phyloP scores from a whole-genome alignment of 331 rosid genomes.

The Quercus tomentella region DNA sequence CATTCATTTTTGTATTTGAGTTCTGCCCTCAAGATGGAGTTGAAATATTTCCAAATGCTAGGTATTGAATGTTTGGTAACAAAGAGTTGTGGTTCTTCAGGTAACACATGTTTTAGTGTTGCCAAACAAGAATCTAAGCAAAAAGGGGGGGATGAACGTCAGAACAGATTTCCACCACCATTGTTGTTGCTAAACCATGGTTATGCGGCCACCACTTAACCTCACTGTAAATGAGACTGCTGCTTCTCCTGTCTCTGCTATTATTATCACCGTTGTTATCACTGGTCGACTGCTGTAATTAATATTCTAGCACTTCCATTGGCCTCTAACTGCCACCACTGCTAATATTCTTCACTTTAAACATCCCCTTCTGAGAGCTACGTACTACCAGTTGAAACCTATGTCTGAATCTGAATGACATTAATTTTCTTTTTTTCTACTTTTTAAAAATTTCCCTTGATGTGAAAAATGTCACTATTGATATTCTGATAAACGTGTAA shows the following conservation, averaged over 20 bases:
- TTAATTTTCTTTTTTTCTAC: background rate
- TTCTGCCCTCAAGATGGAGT: background rate
- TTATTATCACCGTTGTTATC: background rate
- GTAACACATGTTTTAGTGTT: background rate
- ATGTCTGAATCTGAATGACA: background rate
- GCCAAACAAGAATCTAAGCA: background rate
- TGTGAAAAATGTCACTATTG: background rate
- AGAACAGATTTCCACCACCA: slow-evolving; percentile 11
- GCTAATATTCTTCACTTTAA: background rate
- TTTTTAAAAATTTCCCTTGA: background rate
- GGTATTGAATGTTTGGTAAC: background rate
- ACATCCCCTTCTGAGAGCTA: background rate
- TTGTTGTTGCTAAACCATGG: background rate
- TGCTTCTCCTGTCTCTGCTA: background rate
- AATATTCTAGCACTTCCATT: slow-evolving; percentile 5
- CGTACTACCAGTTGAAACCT: background rate
- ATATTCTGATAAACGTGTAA: background rate
- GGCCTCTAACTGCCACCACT: background rate
- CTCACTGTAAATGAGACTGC: background rate
- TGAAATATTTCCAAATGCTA: background rate
- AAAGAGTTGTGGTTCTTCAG: background rate
- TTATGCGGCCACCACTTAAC: background rate
- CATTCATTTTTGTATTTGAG: background rate
- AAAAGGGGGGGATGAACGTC: background rate
- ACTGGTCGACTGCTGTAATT: background rate